Evolutionary conservation across 495 filamentous ascomycete species (phyloP), one percentile per base, ranked within the genome.

Genomic region (Penicillium desertorum): DNA sequence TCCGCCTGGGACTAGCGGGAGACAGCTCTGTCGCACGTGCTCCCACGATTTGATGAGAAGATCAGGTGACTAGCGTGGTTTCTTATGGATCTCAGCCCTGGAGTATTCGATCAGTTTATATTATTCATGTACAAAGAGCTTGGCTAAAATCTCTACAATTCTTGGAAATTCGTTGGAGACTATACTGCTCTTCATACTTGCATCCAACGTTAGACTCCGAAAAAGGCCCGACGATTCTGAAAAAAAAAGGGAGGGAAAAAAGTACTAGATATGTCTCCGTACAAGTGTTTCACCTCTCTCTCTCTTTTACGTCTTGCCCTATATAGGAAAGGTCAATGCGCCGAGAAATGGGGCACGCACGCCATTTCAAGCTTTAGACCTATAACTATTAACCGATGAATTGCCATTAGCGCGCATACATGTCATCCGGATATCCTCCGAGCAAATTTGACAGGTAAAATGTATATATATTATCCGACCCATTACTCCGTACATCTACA

Each of bases 11-110:
- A 30, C 30, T 58, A 58, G 56, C 41, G 56, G 29, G 29, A 9
- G n/a, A 30, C 11, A 51, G 47, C 56, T 45, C 39, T 43, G 27
- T 19, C 11, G 56, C 56, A 58, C 56, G 56, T 58, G 56, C 48
- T 48, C 17, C 48, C 10, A 29, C 27, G 29, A 58, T 58, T 58
- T 44, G 56, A 39, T 58, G 49, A 55, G 43, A 55, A 32, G 14
- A 27, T 55, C 53, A 55, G 53, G 45, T 51, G 56, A 51, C 46
- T 44, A 23, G 44, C 41, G 43, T 19, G 20, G n/a, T 20, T 19
- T 29, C 19, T 34, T 44, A 10, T n/a, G 16, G 25, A 23, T 55
- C 30, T 44, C 27, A 7, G 27, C 27, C 27, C 27, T 29, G 27
- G 27, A 25, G n/a, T 52, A 16, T 12, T 49, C 17, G 14, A 11